Conservation (phyloP, 2,329 filamentous ascomycete genomes). For the Sclerotinia sclerotiorum region DNA sequence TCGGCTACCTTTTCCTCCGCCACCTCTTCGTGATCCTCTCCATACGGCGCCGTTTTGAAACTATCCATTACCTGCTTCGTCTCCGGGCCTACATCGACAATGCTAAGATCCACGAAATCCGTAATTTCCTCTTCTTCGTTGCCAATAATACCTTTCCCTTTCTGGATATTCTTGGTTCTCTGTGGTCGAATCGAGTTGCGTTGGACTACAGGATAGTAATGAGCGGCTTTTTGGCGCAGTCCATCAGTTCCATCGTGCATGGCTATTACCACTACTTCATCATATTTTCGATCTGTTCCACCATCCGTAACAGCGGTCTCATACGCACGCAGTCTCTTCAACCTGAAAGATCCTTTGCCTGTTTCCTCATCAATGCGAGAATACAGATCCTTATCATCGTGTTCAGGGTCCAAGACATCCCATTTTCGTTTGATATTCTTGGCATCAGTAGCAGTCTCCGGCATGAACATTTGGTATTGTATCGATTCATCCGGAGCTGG, state of each 20-base stretch:
- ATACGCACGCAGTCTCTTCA: slow-evolving; percentile 62
- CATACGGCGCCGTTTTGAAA: slow-evolving; percentile 9
- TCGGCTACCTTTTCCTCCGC: slow-evolving; percentile 7
- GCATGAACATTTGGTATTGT: slow-evolving; percentile 68
- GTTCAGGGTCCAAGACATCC: slow-evolving; percentile 56
- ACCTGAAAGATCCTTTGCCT: slow-evolving; percentile 55
- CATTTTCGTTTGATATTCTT: slow-evolving; percentile 61
- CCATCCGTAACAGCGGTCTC: slow-evolving; percentile 60
- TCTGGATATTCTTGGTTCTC: slow-evolving; percentile 62
- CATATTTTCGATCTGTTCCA: slow-evolving; percentile 57
- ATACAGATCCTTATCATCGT: slow-evolving; percentile 56
- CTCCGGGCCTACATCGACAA: slow-evolving; percentile 7
- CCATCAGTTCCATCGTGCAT: slow-evolving; percentile 55
- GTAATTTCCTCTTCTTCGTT: slow-evolving; percentile 15
- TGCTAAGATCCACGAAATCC: slow-evolving; percentile 24
- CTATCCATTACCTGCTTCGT: slow-evolving; percentile 19
- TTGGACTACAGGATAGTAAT: slow-evolving; percentile 69
- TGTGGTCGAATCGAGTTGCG: slow-evolving; percentile 61
- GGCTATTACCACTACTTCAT: slow-evolving; percentile 61
- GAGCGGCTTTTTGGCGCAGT: slow-evolving; percentile 56
- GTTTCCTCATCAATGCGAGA: slow-evolving; percentile 48
- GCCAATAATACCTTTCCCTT: slow-evolving; percentile 34
- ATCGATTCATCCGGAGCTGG: slow-evolving; percentile 58
- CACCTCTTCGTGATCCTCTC: slow-evolving; percentile 10
- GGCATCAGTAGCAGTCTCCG: slow-evolving; percentile 49